Percentiles rank a stretch among this genome's conserved stretches.
Conservation (phyloP, 495 filamentous ascomycete species). For the Usnea hakonensis region DNA sequence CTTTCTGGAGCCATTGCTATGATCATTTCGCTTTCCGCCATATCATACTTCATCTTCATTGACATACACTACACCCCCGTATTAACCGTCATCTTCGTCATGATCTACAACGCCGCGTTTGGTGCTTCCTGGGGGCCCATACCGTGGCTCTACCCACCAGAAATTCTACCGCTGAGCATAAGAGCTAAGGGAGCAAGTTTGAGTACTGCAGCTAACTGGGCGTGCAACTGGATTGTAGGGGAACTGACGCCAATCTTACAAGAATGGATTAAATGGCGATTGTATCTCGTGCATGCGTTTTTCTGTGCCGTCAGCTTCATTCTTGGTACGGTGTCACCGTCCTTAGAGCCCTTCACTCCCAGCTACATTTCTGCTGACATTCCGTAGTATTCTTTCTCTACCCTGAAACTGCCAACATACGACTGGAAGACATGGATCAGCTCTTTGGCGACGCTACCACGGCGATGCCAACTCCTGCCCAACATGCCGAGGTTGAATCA, state of each 20-base stretch:
- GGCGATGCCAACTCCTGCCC: conserved; percentile 62
- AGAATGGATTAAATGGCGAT: conserved; percentile 79
- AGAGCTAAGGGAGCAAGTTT: conserved; percentile 95
- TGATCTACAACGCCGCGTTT: conserved; percentile 97
- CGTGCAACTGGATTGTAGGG: conserved; percentile 96
- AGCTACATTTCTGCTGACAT: conserved; percentile 19
- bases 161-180: conserved; percentile 95
- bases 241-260: conserved; percentile 90
- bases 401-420: conserved; percentile 89
- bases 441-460: conserved; percentile 86
- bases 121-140: conserved; percentile 99
- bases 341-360: background rate
- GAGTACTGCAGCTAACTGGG: conserved; percentile 96
- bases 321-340: conserved; percentile 60
- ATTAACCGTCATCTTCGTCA: conserved; percentile 87
- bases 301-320: conserved; percentile 96
- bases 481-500: conserved; percentile 65
- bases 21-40: conserved; percentile 80
- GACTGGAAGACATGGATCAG: conserved; percentile 90
- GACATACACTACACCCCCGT: conserved; percentile 67
- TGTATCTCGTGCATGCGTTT: conserved; percentile 93
- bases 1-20: conserved; percentile 87
- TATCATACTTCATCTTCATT: conserved; percentile 93
- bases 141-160: conserved; percentile 95
- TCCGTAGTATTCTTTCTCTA: conserved; percentile 92